Base-by-base conservation (phyloP, 148 eudicot genomes). In the Amaranthus palmeri region DNA sequence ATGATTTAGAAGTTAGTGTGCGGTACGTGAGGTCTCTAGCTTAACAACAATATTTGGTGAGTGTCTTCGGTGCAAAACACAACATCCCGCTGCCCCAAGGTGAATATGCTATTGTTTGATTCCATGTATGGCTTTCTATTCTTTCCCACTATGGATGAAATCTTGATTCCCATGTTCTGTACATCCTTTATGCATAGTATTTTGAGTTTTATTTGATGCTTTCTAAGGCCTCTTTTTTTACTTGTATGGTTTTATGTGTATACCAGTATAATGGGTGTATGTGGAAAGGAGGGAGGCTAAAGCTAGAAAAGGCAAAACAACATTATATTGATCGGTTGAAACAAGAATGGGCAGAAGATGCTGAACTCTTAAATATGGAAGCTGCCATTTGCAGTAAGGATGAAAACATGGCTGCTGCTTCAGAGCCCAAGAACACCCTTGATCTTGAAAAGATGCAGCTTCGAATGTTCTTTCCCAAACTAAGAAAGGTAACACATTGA, bases 281-380 rank as follows among this genome's bases (percentile, higher is more conserved):
- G 84, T 95, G 99, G 99, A 95, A 92, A 77, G 97, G 99, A 74
- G 96, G 97, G 56, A 95, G 80, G 78, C 78, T 95, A 74, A 88
- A 82, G 80, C 92, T 95, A 51, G 99, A 95, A 86, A 92, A 90
- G 81, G 97, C 97, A 51, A 95, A 81, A 76, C 92, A 92, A 71
- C 92, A 92, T 74, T 92, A 86, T 83, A 81, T 84, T 79, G 81
- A 81, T 73, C 86, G 87, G 49, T 61, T 95, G 83, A 78, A 80
- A 76, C 80, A 78, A 65, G 99, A 95, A 70, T 83, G 92, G 99
- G 80, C 56, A 50, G 97, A 88, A 80, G 93, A 88, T 70, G 89
- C 88, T 52, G 84, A 86, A 69, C 76, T 76, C 54, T 65, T 69
- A 50, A 78, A 61, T n/a, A 61, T 52, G 60, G 76, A 70, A 40